Percentiles rank a stretch among this genome's conserved stretches.
phyloP scores from a whole-genome alignment of 331 rosid species.

The Acacia concinna region DNA sequence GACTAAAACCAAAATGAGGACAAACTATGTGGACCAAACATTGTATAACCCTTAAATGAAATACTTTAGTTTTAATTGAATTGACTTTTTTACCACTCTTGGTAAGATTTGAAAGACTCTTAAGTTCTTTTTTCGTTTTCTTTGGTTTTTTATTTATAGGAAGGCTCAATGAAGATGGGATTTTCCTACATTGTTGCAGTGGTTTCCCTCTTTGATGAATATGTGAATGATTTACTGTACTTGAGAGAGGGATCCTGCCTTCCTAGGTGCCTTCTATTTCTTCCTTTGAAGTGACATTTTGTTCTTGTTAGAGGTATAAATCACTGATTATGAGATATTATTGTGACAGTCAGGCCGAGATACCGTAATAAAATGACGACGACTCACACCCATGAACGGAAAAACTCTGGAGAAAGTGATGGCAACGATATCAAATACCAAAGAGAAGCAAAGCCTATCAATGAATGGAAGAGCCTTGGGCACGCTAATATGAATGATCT shows the following conservation, averaged over 20 bases:
- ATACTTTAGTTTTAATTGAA: not conserved
- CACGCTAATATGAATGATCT: slow-evolving; percentile 16
- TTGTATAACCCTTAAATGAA: too few relatives aligned
- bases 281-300: not conserved
- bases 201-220: slow-evolving; percentile 78
- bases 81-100: not conserved
- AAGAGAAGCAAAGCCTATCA: slow-evolving; percentile 29
- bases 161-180: slow-evolving; percentile 62
- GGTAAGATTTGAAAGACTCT: not conserved
- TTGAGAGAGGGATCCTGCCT: slow-evolving; percentile 84
- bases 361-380: slow-evolving; percentile 41
- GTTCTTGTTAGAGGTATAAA: not conserved
- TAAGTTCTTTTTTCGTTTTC: not conserved
- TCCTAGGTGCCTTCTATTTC: slow-evolving; percentile 54
- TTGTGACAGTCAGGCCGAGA: slow-evolving; percentile 78
- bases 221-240: slow-evolving; percentile 75
- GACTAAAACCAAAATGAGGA: too few relatives aligned
- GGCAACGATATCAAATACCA: slow-evolving; percentile 18
- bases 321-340: slow-evolving; percentile 30
- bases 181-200: slow-evolving; percentile 64
- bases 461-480: slow-evolving; percentile 24
- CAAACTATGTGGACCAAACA: too few relatives aligned
- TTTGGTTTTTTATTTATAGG: slow-evolving; percentile 37
- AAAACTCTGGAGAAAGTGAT: slow-evolving; percentile 22
- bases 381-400: slow-evolving; percentile 23